Evolutionary conservation across 164 flowering plant species (phyloP), one percentile per base, ranked within the genome.

Genomic region (Protea cynaroides): DNA sequence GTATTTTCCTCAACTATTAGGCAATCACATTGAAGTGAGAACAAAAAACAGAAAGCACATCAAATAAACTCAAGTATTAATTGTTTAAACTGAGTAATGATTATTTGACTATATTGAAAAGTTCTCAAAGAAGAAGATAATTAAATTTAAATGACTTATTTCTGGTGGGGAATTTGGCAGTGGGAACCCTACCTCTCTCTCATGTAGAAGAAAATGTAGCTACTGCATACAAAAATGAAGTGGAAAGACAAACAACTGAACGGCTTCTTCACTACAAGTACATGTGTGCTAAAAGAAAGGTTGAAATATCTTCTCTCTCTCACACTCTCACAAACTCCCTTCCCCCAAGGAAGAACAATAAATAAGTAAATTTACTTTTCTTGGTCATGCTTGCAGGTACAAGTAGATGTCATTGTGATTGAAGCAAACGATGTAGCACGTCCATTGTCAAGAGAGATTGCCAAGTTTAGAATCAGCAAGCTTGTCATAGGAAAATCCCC

Each of bases 401-500:
- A 71, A 71, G 86, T 72, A 62, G 96, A 90, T 66, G 62, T 83
- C 52, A 52, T 74, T 25, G 68, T 81, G 52, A 72, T 88, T 73
- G 97, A 90, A 75, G 83, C 90, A 8, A 86, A 90, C 66, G 96
- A 90, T 75, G 79, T 87, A 9, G 82, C 78, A 29, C 73, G 51
- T 51, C 92, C 94, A 59, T 75, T 92, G 61, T 69, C 87, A 19
- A 64, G 61, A 58, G 88, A 83, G 69, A 71, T 86, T 64, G 65
- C 73, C 5, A 82, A 74, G 57, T 38, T 52, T 22, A 25, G 46
- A 23, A 80, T 81, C 53, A 68, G 29, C 29, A 80, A 80, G 68
- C 93, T 92, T 66, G 96, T 92, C 22, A 76, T 92, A 17, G 97
- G 98, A 49, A 81, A 83, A 34, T 82, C 94, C 23, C 65, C 61